Evolutionary conservation across 1,139 yeast species (phyloP), one percentile per base, ranked within the genome.

Genomic region (Yamadazyma triangularis): DNA sequence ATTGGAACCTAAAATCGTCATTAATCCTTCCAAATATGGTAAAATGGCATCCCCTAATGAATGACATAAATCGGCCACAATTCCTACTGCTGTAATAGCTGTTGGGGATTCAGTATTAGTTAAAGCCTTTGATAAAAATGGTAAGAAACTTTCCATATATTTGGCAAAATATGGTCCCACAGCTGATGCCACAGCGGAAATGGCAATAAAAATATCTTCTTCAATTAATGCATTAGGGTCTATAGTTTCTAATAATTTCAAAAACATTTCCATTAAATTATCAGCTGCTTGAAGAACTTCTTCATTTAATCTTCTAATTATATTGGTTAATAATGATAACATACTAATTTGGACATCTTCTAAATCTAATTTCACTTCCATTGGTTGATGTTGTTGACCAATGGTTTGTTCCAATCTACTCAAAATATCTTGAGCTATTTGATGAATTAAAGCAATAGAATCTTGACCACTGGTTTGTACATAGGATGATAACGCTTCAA

Each of bases 1-100:
- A 46, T 79, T 76, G 31, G 73, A 69, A 33, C 95, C 89, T 51
- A 91, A 71, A 27, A 83, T 79, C 33, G 74, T 74, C 95, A 91
- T 88, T 48, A 89, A 75, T 4, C 81, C 82, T 41, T 79, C 79
- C 45, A 86, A 77, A 56, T 86, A 89, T 32, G 82, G 85, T 34
- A 73, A 70, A 42, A 89, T 77, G 26, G 70, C 72, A 23, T 70
- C 71, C 20, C 95, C 95, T 33, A 93, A 69, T 1, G 96, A 84
- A 51, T 88, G 95, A n/a, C 95, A 77, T 45, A 91, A 81, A 59
- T 91, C 98, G n/a, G 96, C 96, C 37, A 91, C 89, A 36, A 93
- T 73, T 4, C 98, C 97, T 38, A 91, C 87, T 3, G 97, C 95
- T 10, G 95, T 85, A 41, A 73, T 75, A 47, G 95, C 80, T 14